Evolutionary conservation across 129 eudicot genomes (phyloP).

Genomic region (Flaveria brownii): DNA sequence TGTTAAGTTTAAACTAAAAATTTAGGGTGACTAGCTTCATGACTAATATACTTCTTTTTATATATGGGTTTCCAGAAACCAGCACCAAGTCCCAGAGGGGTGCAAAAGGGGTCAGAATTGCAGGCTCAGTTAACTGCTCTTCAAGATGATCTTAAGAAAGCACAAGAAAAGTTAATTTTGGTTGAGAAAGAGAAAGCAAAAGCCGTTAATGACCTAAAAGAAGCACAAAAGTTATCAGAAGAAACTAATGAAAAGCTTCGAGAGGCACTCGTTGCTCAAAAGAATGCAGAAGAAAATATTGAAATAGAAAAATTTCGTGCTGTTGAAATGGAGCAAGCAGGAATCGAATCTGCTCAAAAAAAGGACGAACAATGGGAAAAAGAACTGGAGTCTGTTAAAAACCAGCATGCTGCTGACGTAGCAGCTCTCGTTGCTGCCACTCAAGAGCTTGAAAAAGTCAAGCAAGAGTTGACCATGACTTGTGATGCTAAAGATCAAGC

Average conservation of each 20-base stretch:
- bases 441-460: conserved; percentile 74
- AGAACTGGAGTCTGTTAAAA: conserved; percentile 70
- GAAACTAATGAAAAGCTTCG: conserved; percentile 76
- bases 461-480: conserved; percentile 72
- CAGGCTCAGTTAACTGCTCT: conserved; percentile 66
- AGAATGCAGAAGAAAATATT: conserved; percentile 75
- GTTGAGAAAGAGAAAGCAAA: conserved; percentile 74
- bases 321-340: conserved; percentile 86
- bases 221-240: conserved; percentile 66
- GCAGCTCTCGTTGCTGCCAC: conserved; percentile 76
- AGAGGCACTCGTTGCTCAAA: conserved; percentile 78
- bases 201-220: conserved; percentile 64
- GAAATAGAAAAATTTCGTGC: conserved; percentile 94
- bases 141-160: conserved; percentile 81
- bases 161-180: conserved; percentile 60
- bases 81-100: conserved; percentile 41
- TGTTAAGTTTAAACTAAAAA: too few species aligned
- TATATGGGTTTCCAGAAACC: conserved; percentile 52
- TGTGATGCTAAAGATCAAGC: conserved; percentile 81
- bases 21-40: neutral
- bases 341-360: conserved; percentile 81
- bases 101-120: conserved; percentile 63
- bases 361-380: conserved; percentile 79
- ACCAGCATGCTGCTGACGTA: conserved; percentile 73
- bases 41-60: conserved; percentile 14